Evolutionary conservation across 768 basidiomycete genomes (phyloP).

Genomic region (Amanita rimosa): DNA sequence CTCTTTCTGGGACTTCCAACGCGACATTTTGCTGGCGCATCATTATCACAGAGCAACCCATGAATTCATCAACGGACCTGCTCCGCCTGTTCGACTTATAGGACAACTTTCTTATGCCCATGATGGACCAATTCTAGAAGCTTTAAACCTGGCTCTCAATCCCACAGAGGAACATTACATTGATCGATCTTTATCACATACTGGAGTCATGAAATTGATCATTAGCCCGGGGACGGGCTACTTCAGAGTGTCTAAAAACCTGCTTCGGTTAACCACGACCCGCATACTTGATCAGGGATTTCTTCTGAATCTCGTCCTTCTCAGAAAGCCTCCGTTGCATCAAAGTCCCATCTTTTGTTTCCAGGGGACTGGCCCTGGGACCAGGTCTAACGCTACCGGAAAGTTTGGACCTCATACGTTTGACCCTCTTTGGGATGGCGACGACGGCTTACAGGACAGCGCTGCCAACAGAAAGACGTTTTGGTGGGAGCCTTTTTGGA

Average conservation of each 20-base stretch:
- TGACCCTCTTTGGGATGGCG: constrained; percentile 71
- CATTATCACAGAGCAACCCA: constrained; percentile 68
- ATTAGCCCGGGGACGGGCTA: constrained; percentile 93
- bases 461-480: constrained; percentile 41
- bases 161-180: constrained; percentile 92
- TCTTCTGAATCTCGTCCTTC: constrained; percentile 74
- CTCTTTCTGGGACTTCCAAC: constrained; percentile 84
- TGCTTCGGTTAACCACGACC: constrained; percentile 86
- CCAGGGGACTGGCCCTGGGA: constrained; percentile 48
- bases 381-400: constrained; percentile 32
- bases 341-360: constrained; percentile 92
- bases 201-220: constrained; percentile 72
- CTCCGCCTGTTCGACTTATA: constrained; percentile 56
- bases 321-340: constrained; percentile 88
- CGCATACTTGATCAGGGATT: constrained; percentile 93
- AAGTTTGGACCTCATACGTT: constrained; percentile 34
- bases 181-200: constrained; percentile 86
- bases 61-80: constrained; percentile 31
- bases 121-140: constrained; percentile 92
- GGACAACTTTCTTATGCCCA: constrained; percentile 80
- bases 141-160: constrained; percentile 85
- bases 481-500: constrained; percentile 91
- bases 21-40: constrained; percentile 83
- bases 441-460: constrained; percentile 31
- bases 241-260: constrained; percentile 83